Percentiles rank a stretch among this genome's conserved stretches.
These are phyloP conservation scores for Chalciporus pseudorubinellus DNA, from an alignment of 768 basidiomycete species.

Conservation along the genomic window DNA sequence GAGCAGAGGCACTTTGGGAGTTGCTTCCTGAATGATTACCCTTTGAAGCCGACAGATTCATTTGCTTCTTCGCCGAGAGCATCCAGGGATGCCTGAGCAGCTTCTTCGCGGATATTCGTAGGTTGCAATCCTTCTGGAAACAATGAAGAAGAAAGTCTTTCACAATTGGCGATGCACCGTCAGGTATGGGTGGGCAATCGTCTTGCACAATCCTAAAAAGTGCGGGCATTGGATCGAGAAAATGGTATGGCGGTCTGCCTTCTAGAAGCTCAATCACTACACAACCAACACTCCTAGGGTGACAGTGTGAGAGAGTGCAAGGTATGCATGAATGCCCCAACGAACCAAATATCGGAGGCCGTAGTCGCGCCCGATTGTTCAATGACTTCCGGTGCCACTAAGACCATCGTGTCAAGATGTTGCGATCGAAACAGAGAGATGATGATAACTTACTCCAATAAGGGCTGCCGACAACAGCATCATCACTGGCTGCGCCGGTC, in stretches of 20 bases:
- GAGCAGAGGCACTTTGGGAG: constrained; percentile 36
- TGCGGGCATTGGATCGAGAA: constrained; percentile 96
- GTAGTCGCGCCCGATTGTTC: constrained; percentile 97
- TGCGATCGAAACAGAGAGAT: constrained; percentile 1
- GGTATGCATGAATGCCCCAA: constrained; percentile 1
- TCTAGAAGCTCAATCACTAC: constrained; percentile 92
- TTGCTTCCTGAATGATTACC: constrained; percentile 29
- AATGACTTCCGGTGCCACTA: constrained; percentile 98
- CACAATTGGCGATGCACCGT: constrained; percentile 91
- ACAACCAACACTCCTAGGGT: constrained; percentile 79
- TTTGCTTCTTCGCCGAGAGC: constrained; percentile 76
- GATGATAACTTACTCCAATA: constrained; percentile 87
- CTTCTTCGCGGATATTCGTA: constrained; percentile 93
- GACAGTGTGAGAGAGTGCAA: neutral
- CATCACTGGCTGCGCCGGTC: constrained; percentile 73
- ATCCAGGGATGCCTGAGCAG: constrained; percentile 95
- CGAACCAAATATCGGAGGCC: constrained; percentile 92
- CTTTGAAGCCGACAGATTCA: constrained; percentile 40
- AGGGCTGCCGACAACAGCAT: constrained; percentile 94
- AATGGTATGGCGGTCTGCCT: constrained; percentile 93
- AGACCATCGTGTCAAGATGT: constrained; percentile 7
- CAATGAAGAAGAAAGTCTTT: constrained; percentile 97
- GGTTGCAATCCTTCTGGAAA: constrained; percentile 96
- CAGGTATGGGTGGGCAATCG: constrained; percentile 94
- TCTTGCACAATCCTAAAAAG: constrained; percentile 98